phyloP scores from a whole-genome alignment of 1,284 basidiomycete genomes.

The Peniophora sp. region DNA sequence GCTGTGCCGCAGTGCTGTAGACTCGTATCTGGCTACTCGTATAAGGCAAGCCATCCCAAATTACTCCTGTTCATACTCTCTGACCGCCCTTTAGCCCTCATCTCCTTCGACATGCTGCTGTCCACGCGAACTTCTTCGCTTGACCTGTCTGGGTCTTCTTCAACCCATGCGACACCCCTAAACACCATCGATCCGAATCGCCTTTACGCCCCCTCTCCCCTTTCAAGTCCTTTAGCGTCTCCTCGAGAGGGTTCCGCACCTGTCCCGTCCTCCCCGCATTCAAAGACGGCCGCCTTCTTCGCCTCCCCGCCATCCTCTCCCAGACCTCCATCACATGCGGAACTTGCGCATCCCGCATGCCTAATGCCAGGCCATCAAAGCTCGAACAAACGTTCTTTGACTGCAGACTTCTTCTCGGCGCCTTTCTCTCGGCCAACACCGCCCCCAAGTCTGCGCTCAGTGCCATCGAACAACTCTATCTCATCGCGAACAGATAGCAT shows the following conservation, averaged over 20 bases:
- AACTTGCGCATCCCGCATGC: not conserved
- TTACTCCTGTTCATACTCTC: no score
- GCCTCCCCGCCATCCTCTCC: not conserved
- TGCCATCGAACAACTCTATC: not conserved
- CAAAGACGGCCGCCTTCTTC: not conserved
- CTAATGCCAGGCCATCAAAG: not conserved
- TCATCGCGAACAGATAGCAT: not conserved
- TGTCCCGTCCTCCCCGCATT: not conserved
- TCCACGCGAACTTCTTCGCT: no score
- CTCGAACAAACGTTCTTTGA: not conserved
- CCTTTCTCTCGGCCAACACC: not conserved
- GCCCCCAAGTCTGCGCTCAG: not conserved
- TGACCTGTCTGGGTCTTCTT: no score
- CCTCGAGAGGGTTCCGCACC: not conserved
- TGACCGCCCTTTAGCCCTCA: no score
- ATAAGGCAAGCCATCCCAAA: no score
- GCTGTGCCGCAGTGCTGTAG: no score
- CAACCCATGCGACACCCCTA: no score
- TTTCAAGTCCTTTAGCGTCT: not conserved
- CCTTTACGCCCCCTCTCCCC: not conserved
- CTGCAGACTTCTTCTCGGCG: not conserved
- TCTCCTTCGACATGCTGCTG: no score
- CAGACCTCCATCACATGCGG: not conserved
- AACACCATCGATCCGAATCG: not conserved
- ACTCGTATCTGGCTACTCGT: no score